Base-by-base conservation (phyloP, 2,329 filamentous ascomycete genomes). In the Botrytis aclada region DNA sequence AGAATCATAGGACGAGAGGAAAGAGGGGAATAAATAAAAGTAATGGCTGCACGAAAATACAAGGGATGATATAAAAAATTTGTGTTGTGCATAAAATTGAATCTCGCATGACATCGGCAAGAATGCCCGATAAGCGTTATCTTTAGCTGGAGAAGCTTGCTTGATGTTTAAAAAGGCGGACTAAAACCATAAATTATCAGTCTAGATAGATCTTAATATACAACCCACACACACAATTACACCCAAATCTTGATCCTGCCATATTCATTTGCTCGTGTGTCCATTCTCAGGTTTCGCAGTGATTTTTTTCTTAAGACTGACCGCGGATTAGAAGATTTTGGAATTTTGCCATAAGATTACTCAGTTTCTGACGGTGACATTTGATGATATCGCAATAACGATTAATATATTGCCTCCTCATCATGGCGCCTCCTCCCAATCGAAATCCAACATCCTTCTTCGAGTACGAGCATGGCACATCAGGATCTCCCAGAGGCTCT, bases 391-490 rank as follows among this genome's bases (percentile, higher is more conserved):
- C 32, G 37, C 45, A 66, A 64, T 37, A 66, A 37, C 32, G 51
- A 41, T 62, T 37, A 51, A 37, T 32, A 22, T 29, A 45, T 51
- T 39, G 47, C 41, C 16, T 29, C 45, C 16, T 39, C 64, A 62
- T 51, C n/a, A 71, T 71, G 70, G 61, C 70, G 18, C 58, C n/a
- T n/a, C 70, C 70, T 32, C n/a, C 65, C 6, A 69, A 43, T 58
- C 65, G 65, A 54, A 80, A 79, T 67, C 80, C 80, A 25, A 76
- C 73, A 12, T 80, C 74, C 56, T 81, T 77, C 74, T 77, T 80
- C 61, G 80, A 81, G 45, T 81, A 81, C 70, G 78, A 81, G 63
- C 80, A 80, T 76, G 80, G 80, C 1, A 79, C 79, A 47, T 71
- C 70, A 41, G 47, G 37, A 18, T 76, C 78, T 14, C 77, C 77